Conservation (phyloP, 78 protist species). For the Blattamonas nauphoetae region DNA sequence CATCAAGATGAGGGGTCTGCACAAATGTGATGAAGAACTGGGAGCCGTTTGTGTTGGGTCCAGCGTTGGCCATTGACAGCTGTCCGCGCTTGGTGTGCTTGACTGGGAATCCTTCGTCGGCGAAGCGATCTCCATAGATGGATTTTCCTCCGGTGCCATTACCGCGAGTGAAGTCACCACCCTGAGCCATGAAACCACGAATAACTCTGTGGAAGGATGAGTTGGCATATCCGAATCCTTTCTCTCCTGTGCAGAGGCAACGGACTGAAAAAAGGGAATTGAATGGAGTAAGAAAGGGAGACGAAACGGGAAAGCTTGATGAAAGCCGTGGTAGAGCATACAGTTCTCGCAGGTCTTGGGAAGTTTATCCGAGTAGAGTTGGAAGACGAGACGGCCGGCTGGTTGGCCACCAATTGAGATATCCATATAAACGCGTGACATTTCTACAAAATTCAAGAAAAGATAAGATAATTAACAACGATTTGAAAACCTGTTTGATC, state of each 20-base stretch:
- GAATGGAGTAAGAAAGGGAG: no score
- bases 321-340: no score
- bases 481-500: no score
- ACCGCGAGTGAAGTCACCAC: slow-evolving; percentile 88
- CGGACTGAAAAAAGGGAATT: no score
- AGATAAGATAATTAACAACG: no score
- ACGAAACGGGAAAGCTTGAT: no score
- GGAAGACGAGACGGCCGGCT: no score
- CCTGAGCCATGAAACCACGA: slow-evolving; percentile 79
- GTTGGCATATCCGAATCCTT: slow-evolving; percentile 66
- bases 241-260: slow-evolving; percentile 73
- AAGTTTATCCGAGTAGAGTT: no score
- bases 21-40: slow-evolving; percentile 71
- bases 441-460: no score
- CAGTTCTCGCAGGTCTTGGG: no score
- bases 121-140: slow-evolving; percentile 75
- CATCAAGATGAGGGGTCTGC: slow-evolving; percentile 52
- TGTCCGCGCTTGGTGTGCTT: slow-evolving; percentile 35
- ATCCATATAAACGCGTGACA: no score
- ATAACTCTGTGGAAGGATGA: slow-evolving; percentile 66
- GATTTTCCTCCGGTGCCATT: slow-evolving; percentile 96
- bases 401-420: no score
- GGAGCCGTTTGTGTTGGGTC: slow-evolving; percentile 74
- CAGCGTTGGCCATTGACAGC: slow-evolving; percentile 91
- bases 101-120: slow-evolving; percentile 55